Base-by-base conservation (phyloP, 768 basidiomycete species). In the Mycena latifolia region DNA sequence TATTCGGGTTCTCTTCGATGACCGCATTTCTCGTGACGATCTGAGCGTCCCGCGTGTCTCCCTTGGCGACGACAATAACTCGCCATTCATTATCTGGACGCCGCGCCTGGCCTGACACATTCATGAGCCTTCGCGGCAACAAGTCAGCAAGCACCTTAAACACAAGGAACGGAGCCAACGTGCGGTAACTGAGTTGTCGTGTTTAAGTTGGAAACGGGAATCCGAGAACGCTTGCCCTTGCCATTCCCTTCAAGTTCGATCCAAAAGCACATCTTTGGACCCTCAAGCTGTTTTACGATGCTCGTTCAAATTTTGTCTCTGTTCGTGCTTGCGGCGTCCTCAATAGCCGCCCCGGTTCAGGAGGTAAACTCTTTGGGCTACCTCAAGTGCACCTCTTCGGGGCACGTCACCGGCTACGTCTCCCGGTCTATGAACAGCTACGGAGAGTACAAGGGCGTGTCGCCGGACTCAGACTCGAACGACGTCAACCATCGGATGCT, bases 371-470 rank as follows among this genome's bases (percentile, higher is more conserved):
- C 61, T n/a, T 33, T 62, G 24, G 61, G 52, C 43, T 62, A 62
- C 43, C 61, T 62, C 7, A 18, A 33, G 31, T 54, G 52, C 45
- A 46, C 43, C 18, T 53, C 61, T n/a, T 6, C 27, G 11, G 53
- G 53, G 6, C n/a, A 55, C 14, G 45, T 55, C 18, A 62, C 12
- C n/a, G 61, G 61, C 43, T 62, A 62, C 61, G 22, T 62, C 41
- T 33, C 52, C 17, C 43, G 35, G 52, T 33, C 58, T 20, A 35
- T 60, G 20, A 66, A 59, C 58, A 37, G 31, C 18, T 28, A 7
- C 35, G 64, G 64, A 20, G 58, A 50, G 57, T 66, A 55, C 57
- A 55, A 35, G 17, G 64, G 64, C 31, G 64, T 66, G n/a, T 60
- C 58, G 27, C 52, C 64, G 24, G 35, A 37, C 43, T 28, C 31